These are phyloP conservation scores for Ophiostoma pallidulum DNA, from an alignment of 2,329 filamentous ascomycete genomes.

Conservation along the genomic window DNA sequence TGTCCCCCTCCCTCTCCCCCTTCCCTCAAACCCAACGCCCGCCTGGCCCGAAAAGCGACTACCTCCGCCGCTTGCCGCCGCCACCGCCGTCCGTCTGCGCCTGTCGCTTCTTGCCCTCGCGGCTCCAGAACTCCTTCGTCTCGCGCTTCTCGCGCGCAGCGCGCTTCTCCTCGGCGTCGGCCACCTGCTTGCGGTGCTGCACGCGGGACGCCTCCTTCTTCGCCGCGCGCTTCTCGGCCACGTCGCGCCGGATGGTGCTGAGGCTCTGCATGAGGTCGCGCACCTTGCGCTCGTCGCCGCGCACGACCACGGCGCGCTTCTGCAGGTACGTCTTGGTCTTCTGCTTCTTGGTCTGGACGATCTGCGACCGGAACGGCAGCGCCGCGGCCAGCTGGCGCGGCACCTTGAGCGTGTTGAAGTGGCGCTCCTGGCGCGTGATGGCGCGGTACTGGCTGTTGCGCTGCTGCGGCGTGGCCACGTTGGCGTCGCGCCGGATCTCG, in stretches of 20 bases:
- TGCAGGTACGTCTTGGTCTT: conserved; percentile 80
- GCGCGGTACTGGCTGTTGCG: conserved; percentile 78
- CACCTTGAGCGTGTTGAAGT: conserved; percentile 73
- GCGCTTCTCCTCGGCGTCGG: conserved; percentile 75
- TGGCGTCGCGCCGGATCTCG: conserved; percentile 70
- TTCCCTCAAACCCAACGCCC: not conserved
- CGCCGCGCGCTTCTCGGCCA: conserved; percentile 67
- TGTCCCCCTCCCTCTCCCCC: not conserved
- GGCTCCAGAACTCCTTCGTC: conserved; percentile 83
- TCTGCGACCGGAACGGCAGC: conserved; percentile 88
- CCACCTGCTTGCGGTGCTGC: conserved; percentile 74
- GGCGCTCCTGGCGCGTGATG: conserved; percentile 55
- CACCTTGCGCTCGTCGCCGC: conserved; percentile 82
- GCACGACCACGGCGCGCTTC: conserved; percentile 85
- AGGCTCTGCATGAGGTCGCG: conserved; percentile 88
- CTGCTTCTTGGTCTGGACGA: conserved; percentile 70
- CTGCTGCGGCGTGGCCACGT: conserved; percentile 65
- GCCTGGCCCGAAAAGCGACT: not conserved
- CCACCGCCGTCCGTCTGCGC: conserved; percentile 30
- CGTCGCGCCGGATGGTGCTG: conserved; percentile 81
- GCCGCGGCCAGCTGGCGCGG: conserved; percentile 70
- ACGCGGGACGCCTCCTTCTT: conserved; percentile 84
- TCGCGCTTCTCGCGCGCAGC: conserved; percentile 80
- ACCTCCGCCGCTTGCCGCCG: conserved; percentile 30
- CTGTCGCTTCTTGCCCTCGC: conserved; percentile 67